These are phyloP conservation scores for Fusarium dlaminii DNA, from an alignment of 2,329 filamentous ascomycete genomes.

Conservation along the genomic window DNA sequence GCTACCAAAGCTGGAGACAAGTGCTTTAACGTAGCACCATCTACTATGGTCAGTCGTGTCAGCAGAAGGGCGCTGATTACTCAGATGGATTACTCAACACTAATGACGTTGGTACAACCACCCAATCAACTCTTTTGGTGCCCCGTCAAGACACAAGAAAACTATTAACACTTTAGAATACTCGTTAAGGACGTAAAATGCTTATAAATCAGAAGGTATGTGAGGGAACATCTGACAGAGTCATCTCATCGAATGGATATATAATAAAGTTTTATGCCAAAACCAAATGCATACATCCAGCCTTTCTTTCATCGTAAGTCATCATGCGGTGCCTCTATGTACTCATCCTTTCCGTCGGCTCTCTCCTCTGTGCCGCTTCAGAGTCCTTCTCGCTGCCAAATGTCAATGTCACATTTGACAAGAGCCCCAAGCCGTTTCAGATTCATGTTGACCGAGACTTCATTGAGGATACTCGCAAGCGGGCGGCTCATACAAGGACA, in stretches of 20 bases:
- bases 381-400: not conserved
- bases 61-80: not conserved
- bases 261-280: not conserved
- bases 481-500: not conserved
- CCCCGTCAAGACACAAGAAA: fast-evolving
- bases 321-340: not conserved
- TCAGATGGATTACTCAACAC: not conserved
- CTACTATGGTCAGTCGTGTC: not conserved
- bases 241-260: not conserved
- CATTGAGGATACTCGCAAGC: not conserved
- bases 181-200: not conserved
- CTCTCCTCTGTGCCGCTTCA: not conserved
- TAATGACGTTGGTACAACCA: not conserved
- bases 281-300: too few species aligned
- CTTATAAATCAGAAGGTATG: not conserved
- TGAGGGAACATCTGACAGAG: fast-evolving
- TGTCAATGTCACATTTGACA: not conserved
- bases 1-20: not conserved
- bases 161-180: fast-evolving
- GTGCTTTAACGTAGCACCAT: not conserved
- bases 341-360: not conserved
- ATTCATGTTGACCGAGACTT: not conserved
- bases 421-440: not conserved
- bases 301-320: fast-evolving
- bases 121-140: not conserved